Percentiles rank a stretch among this genome's conserved stretches.
Conservation (phyloP, 108 stramenopile genomes). For the Licmophora abbreviata region DNA sequence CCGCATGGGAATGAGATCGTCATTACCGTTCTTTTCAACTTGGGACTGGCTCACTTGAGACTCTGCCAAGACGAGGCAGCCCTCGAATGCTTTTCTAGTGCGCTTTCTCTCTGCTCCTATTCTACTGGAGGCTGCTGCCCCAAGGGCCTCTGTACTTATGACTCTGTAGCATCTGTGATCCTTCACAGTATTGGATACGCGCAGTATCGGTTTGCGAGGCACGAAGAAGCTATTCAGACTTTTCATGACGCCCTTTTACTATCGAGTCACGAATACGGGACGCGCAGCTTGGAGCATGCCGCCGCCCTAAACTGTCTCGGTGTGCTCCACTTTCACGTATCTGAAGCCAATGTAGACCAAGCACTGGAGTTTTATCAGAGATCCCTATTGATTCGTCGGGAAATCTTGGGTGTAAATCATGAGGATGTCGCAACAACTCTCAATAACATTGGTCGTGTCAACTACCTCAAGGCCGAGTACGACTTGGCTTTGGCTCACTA, state of each 20-base stretch:
- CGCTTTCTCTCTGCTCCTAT: constrained; percentile 8
- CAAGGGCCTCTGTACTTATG: neutral
- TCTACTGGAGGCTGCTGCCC: constrained; percentile 4
- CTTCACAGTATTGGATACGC: constrained; percentile 52
- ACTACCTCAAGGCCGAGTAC: constrained; percentile 48
- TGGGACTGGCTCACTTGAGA: constrained; percentile 7
- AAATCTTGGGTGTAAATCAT: constrained; percentile 12
- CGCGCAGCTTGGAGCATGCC: neutral
- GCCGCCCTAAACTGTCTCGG: constrained; percentile 35
- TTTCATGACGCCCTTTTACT: constrained; percentile 27
- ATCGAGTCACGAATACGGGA: constrained; percentile 5
- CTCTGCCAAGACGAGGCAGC: constrained; percentile 14
- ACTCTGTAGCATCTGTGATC: constrained; percentile 23
- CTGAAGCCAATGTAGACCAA: constrained; percentile 22
- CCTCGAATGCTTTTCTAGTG: constrained; percentile 18
- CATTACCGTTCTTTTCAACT: constrained; percentile 6
- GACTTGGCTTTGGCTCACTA: constrained; percentile 30
- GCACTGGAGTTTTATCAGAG: constrained; percentile 37
- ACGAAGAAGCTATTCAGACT: constrained; percentile 16
- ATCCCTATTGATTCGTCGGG: constrained; percentile 19
- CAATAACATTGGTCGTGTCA: constrained; percentile 58
- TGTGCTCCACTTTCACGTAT: constrained; percentile 37
- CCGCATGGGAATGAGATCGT: neutral
- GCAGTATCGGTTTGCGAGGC: constrained; percentile 29
- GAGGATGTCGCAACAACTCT: constrained; percentile 38